Base-by-base conservation (phyloP, 176 grass and related monocot genomes). In the Rhipidocladum racemiflorum region DNA sequence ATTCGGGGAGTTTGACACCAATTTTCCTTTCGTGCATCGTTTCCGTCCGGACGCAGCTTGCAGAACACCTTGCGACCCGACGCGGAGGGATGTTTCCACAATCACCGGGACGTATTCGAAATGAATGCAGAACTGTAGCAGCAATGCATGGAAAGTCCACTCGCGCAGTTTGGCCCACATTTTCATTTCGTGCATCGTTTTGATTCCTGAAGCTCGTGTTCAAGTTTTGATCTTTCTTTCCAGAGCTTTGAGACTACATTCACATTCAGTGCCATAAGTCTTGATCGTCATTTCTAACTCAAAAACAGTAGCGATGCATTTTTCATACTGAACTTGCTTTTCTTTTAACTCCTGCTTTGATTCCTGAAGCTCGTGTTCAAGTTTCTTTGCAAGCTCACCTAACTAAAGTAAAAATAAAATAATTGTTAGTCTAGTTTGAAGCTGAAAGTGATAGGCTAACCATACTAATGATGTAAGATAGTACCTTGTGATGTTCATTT, bases 401-500 rank as follows among this genome's bases (percentile, higher is more conserved):
- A 99, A 67, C 96, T 99, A 25, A 79, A 62, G 29, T 68, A 55
- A 64, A n/a, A 90, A 81, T 51, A 87, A 36, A 86, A 60, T 20
- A 63, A 84, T 18, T 76, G 9, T 68, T 29, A 63, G 24, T 82
- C 70, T 27, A 68, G 36, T 42, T 46, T 61, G 15, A 73, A 81
- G 70, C 40, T 64, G 79, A 76, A 66, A 68, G 2, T 20, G 14
- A 16, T 65, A 67, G 20, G n/a, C 13, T 23, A 85, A 55, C 18
- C 55, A 88, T 82, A 72, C 53, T n/a, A n/a, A n/a, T 13, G 68
- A 67, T 3, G 36, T 45, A 72, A 89, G 23, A 20, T 74, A 70
- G 36, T 88, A 99, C 96, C 92, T 99, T 99, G 80, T 99, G 91
- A 74, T 99, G 91, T 75, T 99, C 96, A 82, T 99, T 99, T 93